These are phyloP conservation scores for Parafenestella ontariensis DNA, from an alignment of 2,329 filamentous ascomycete genomes.

Conservation along the genomic window DNA sequence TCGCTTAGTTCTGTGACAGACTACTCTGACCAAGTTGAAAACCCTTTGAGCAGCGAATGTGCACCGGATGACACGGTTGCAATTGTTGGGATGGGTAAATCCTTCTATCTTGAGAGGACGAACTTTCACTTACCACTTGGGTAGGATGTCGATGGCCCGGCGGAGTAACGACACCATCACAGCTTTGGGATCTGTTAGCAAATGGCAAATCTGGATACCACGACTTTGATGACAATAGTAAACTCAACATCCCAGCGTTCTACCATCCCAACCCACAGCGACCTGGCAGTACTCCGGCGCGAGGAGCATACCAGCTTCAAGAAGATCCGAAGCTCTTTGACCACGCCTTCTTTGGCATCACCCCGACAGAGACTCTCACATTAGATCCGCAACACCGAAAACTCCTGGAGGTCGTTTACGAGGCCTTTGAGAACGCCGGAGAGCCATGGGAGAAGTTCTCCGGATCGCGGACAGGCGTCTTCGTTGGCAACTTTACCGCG, in stretches of 20 bases:
- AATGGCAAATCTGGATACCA: neutral
- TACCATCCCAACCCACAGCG: neutral
- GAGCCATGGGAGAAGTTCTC: conserved; percentile 16
- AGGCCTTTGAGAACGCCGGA: conserved; percentile 35
- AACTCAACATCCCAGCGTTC: conserved; percentile 3
- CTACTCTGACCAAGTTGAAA: neutral
- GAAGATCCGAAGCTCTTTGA: conserved; percentile 5
- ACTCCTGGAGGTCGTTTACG: conserved; percentile 23
- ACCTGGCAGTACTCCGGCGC: neutral
- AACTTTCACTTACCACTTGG: neutral
- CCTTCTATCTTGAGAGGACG: neutral
- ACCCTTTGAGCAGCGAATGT: neutral
- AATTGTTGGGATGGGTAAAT: conserved; percentile 1
- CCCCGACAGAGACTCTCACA: conserved; percentile 13
- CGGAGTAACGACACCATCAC: neutral
- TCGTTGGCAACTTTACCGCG: conserved; percentile 15
- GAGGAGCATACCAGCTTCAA: conserved; percentile 6
- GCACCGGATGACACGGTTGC: neutral
- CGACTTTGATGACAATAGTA: neutral
- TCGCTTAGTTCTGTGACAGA: neutral
- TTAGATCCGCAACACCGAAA: conserved; percentile 31
- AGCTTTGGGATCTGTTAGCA: neutral
- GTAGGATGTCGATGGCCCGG: neutral
- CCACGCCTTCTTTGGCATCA: conserved; percentile 12
- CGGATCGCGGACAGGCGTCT: conserved; percentile 6